Percentiles rank a stretch among this genome's conserved stretches.
These are phyloP conservation scores for Corniculantispora saksenae DNA, from an alignment of 2,329 filamentous ascomycete genomes.

Conservation along the genomic window DNA sequence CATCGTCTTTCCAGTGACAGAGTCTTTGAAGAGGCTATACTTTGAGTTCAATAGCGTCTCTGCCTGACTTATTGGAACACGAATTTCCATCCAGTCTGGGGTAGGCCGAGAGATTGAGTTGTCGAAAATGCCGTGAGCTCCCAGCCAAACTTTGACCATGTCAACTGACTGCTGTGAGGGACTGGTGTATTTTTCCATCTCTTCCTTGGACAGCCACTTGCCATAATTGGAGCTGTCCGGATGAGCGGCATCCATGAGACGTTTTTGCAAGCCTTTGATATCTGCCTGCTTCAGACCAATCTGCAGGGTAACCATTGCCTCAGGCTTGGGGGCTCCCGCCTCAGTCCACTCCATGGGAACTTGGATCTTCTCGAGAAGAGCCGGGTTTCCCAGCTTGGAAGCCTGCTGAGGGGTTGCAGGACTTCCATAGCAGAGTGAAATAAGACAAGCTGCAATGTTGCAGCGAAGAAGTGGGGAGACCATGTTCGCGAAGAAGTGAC, in stretches of 20 bases:
- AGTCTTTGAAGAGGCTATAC: slow-evolving; percentile 5
- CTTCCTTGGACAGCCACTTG: slow-evolving; percentile 25
- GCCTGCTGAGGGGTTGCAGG: not conserved
- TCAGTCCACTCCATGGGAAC: not conserved
- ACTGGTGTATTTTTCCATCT: slow-evolving; percentile 27
- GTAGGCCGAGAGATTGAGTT: not conserved
- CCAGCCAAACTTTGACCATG: slow-evolving; percentile 28
- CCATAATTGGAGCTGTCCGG: slow-evolving; percentile 29
- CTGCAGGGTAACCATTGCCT: slow-evolving; percentile 3
- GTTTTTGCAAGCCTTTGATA: slow-evolving; percentile 26
- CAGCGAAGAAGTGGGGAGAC: not conserved
- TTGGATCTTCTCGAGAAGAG: not conserved
- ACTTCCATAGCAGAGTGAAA: not conserved
- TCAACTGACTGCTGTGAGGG: slow-evolving; percentile 24
- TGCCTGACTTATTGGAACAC: not conserved
- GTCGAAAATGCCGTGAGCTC: slow-evolving; percentile 10
- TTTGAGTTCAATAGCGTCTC: slow-evolving; percentile 5
- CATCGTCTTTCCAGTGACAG: not conserved
- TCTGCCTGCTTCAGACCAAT: slow-evolving; percentile 21
- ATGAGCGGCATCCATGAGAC: slow-evolving; percentile 27
- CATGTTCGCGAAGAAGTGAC: not conserved
- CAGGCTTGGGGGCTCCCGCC: not conserved
- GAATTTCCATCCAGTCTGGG: not conserved
- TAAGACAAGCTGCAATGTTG: not conserved
- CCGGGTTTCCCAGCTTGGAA: not conserved